Evolutionary conservation across 495 filamentous ascomycete genomes (phyloP).

Genomic region (Aspergillus egyptiacus): DNA sequence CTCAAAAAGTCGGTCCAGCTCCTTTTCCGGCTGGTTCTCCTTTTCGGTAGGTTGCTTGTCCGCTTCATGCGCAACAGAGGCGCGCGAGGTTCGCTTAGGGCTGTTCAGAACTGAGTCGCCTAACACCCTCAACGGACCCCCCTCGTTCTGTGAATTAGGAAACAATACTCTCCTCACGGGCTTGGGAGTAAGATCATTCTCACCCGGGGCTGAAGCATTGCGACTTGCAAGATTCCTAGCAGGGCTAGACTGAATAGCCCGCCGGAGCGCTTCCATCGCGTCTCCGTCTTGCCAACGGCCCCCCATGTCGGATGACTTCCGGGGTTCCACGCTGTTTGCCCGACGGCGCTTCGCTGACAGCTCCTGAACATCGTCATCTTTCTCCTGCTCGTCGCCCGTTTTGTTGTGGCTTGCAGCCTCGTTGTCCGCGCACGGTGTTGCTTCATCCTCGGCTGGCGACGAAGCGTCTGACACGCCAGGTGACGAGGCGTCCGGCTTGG

Average conservation of each 20-base stretch:
- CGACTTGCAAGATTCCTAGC: constrained; percentile 58
- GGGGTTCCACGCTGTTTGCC: constrained; percentile 39
- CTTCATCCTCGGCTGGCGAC: constrained; percentile 34
- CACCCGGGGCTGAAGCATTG: constrained; percentile 57
- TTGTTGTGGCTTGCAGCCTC: constrained; percentile 16
- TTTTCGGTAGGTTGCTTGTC: constrained; percentile 38
- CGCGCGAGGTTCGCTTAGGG: constrained; percentile 44
- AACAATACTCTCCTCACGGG: constrained; percentile 75
- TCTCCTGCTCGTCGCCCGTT: constrained; percentile 18
- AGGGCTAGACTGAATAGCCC: constrained; percentile 68
- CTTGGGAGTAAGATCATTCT: constrained; percentile 49
- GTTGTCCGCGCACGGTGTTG: constrained; percentile 32
- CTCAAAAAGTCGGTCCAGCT: constrained; percentile 57
- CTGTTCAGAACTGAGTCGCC: constrained; percentile 54
- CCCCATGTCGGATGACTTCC: constrained; percentile 25
- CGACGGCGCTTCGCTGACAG: constrained; percentile 34
- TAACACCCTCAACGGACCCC: constrained; percentile 48
- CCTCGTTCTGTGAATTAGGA: constrained; percentile 53
- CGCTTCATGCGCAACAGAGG: constrained; percentile 25
- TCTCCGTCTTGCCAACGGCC: constrained; percentile 45
- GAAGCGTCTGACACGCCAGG: constrained; percentile 40
- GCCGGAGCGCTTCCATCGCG: constrained; percentile 51
- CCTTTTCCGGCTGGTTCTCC: constrained; percentile 43
- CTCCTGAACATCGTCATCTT: constrained; percentile 24
- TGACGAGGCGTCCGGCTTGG: constrained; percentile 32